These are phyloP conservation scores for Helminthosporium solani DNA, from an alignment of 2,329 filamentous ascomycete species.

Conservation along the genomic window DNA sequence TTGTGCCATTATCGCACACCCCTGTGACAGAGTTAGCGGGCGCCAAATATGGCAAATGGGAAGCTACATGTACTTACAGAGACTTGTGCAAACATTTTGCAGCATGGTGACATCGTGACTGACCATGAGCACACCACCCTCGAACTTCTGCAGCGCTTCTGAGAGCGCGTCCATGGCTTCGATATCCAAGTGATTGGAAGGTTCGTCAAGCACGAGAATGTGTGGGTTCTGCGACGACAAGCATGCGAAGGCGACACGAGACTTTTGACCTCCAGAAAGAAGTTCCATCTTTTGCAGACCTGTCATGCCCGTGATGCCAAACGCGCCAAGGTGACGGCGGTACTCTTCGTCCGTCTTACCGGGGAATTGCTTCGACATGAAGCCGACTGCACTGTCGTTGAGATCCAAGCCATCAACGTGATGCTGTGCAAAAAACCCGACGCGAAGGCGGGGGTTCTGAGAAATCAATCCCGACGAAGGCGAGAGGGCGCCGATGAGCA, in stretches of 20 bases:
- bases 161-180: constrained; percentile 97
- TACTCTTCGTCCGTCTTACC: constrained; percentile 96
- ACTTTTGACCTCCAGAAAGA: constrained; percentile 96
- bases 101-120: constrained; percentile 99
- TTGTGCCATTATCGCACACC: constrained; percentile 92
- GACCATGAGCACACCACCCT: constrained; percentile 96
- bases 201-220: constrained; percentile 96
- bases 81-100: constrained; percentile 87
- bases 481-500: constrained; percentile 84
- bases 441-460: constrained; percentile 80
- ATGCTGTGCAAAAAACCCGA: constrained; percentile 98
- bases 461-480: constrained; percentile 80
- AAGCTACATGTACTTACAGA: constrained; percentile 63
- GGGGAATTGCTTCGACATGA: constrained; percentile 91
- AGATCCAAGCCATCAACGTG: constrained; percentile 96
- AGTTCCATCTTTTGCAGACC: constrained; percentile 94
- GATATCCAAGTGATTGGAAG: constrained; percentile 97
- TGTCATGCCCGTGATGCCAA: constrained; percentile 85
- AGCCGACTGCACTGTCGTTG: constrained; percentile 83
- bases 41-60: background rate
- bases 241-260: constrained; percentile 96
- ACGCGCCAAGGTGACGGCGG: constrained; percentile 86
- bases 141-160: constrained; percentile 78
- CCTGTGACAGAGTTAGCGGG: background rate
- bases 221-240: constrained; percentile 91